Evolutionary conservation across 106 monocot species (phyloP), one percentile per base, ranked within the genome.

Genomic region (Chionographis japonica): DNA sequence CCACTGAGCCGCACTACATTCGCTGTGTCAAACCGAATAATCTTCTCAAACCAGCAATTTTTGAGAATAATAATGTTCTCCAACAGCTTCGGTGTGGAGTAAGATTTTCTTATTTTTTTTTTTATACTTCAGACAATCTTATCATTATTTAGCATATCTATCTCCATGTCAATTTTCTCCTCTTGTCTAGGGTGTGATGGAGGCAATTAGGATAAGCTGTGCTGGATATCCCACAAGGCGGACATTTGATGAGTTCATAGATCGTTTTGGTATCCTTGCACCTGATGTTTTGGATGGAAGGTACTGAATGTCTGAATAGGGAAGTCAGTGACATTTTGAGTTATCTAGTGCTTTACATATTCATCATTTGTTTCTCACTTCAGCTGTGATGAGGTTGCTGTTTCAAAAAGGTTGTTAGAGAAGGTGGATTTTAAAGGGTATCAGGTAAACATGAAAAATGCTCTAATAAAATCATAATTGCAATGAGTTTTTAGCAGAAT

Each of bases 131-230:
- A 46, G 46, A 46, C 9, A 2, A 2, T 40, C 1, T 4, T 8
- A 15, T 6, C 36, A 10, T 15, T 38, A 38, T 10, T 61, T 27
- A 1, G 27, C 27, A 27, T 27, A 27, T 27, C 27, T 14, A 37
- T 61, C 3, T 50, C 8, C 40, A 62, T 42, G n/a, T 14, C 37
- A 42, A 12, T 65, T 50, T 65, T 50, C 18, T 14, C 20, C 10
- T 49, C 59, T 40, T 11, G 36, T 69, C 40, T 66, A 90, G 90
- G 90, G 90, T 59, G 90, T 90, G 60, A 84, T 90, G 86, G 90
- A 90, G 63, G 90, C 90, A 56, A 90, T 90, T 61, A 86, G 90
- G 69, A 90, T 90, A 56, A 90, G 90, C 60, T 90, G 90, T 81
- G 90, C 90, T 73, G 90, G 90, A 52, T 90, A 71, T 80, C 90